A percentile compares a stretch with the other conserved stretches of the same genome.
These are phyloP conservation scores for Russula foetens DNA, from an alignment of 768 basidiomycete species.

Conservation along the genomic window DNA sequence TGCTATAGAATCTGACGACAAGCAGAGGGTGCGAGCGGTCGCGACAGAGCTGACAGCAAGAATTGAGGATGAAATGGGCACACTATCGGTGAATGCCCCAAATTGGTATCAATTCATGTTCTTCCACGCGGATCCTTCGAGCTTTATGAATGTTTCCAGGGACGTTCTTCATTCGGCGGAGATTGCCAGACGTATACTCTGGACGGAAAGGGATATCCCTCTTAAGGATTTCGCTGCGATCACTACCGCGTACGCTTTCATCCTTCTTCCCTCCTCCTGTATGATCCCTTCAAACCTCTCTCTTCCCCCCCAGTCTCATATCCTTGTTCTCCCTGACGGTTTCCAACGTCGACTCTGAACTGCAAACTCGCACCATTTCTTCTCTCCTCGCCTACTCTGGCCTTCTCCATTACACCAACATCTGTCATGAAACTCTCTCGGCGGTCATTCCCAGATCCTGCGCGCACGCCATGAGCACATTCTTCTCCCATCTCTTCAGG, in stretches of 20 bases:
- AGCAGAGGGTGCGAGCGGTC: constrained; percentile 61
- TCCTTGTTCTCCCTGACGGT: constrained; percentile 60
- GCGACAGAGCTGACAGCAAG: constrained; percentile 76
- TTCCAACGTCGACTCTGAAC: constrained; percentile 47
- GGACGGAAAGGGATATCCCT: constrained; percentile 66
- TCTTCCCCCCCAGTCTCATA: constrained; percentile 74
- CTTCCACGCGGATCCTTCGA: not conserved
- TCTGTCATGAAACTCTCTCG: constrained; percentile 76
- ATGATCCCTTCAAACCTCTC: constrained; percentile 26
- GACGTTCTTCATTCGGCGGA: constrained; percentile 80
- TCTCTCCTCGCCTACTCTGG: constrained; percentile 78
- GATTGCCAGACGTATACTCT: constrained; percentile 86
- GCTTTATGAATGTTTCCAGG: constrained; percentile 36
- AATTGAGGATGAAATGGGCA: constrained; percentile 60
- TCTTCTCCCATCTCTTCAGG: constrained; percentile 50
- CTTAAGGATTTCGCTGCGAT: constrained; percentile 74
- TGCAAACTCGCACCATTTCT: constrained; percentile 39
- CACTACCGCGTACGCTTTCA: constrained; percentile 71
- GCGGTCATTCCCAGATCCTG: constrained; percentile 65
- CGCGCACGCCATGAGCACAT: constrained; percentile 64
- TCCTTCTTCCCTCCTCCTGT: not conserved
- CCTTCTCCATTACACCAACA: constrained; percentile 65
- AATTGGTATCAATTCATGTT: constrained; percentile 64
- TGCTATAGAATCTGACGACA: constrained; percentile 27
- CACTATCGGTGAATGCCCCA: constrained; percentile 79